Base-by-base conservation (phyloP, 352 stramenopile genomes). In the Thraustochytrium sp. region DNA sequence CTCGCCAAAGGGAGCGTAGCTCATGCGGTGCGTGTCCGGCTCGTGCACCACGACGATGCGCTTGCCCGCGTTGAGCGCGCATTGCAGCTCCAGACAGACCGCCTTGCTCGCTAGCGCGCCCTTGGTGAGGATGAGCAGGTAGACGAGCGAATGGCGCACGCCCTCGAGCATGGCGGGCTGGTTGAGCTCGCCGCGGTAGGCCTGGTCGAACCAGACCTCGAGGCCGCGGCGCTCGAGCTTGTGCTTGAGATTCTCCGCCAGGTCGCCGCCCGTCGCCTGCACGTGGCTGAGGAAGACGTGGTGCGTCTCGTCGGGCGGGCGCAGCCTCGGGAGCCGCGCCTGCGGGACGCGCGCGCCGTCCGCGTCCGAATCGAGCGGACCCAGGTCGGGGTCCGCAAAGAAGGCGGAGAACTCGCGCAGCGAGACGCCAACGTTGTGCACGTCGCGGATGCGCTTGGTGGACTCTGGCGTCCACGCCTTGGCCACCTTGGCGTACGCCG, bases 121-220 rank as follows among this genome's bases (percentile, higher is more conserved):
- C 11, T 82, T 82, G 9, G 73, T 55, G 11, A 82, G 59, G 13
- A 82, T 11, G 9, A 82, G 55, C 9, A 82, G 16, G 40, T 82
- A 82, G 8, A 82, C 55, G 26, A 13, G 21, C 5, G 49, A 23
- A 9, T 4, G 29, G 8, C 18, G 48, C 23, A 82, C 53, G 38
- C 73, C 73, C 11, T 46, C 18, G 13, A 31, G 29, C 73, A 82
- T 82, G n/a, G 56, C 53, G 9, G 9, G 2, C 26, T 55, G 18
- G 59, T 34, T 82, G 16, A 72, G 23, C 23, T 37, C 46, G 16
- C 13, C 46, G 23, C n/a, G 26, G 40, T 59, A 31, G 16, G 40
- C n/a, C 53, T 82, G 72, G 42, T 82, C 72, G 73, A 82, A 77
- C 73, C 73, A 82, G 18, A 34, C 2, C 40, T 51, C 48, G 36